Percentiles rank a stretch among this genome's conserved stretches.
These are phyloP conservation scores for Simmondsia chinensis DNA, from an alignment of 148 eudicot species.

Conservation along the genomic window DNA sequence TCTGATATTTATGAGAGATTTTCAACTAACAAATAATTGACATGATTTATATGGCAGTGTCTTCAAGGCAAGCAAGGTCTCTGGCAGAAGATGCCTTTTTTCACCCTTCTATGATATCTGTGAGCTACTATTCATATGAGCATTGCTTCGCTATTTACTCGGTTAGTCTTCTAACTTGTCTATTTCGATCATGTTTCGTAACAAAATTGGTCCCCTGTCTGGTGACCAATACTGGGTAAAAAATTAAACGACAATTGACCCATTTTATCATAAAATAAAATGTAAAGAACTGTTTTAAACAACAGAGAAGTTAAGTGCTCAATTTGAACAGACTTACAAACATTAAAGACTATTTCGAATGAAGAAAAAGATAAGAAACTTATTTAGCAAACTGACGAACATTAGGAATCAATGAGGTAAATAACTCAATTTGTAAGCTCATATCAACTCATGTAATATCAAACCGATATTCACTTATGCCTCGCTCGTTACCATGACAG, in stretches of 20 bases:
- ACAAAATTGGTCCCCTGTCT: constrained; percentile 19
- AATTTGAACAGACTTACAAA: no score
- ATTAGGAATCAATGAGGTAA: no score
- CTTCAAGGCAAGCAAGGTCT: constrained; percentile 79
- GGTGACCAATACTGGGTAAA: no score
- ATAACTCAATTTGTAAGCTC: no score
- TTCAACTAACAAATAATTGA: constrained; percentile 7
- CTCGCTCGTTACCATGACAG: constrained; percentile 26
- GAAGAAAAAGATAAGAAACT: no score
- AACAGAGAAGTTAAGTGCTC: no score
- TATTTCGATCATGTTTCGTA: neutral
- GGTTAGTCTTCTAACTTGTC: constrained; percentile 32
- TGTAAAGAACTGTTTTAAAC: no score
- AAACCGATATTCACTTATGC: neutral
- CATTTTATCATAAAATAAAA: no score
- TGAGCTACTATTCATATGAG: constrained; percentile 97
- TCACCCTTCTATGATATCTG: constrained; percentile 94
- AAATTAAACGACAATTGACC: no score
- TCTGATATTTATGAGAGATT: neutral
- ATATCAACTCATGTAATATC: no score
- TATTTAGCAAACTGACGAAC: no score
- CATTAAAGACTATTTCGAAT: no score
- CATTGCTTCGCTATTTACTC: constrained; percentile 98
- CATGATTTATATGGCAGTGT: constrained; percentile 43
- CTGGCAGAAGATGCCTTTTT: constrained; percentile 97